A percentile compares a stretch with the other conserved stretches of the same genome.
phyloP scores from a whole-genome alignment of 1,139 yeast genomes.

The Geotrichum histeridarum region DNA sequence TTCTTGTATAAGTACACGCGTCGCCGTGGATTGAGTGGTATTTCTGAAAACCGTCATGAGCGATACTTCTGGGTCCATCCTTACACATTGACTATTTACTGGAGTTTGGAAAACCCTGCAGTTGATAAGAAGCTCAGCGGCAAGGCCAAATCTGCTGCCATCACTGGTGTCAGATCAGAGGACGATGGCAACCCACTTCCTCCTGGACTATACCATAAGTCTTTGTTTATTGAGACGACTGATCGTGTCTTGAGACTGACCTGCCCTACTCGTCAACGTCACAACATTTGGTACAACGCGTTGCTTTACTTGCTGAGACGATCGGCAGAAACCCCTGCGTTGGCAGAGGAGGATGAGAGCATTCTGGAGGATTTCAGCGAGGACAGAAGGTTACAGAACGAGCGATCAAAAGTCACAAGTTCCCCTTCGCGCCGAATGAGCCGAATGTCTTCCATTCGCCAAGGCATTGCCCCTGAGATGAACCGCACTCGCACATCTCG shows the following conservation, averaged over 20 bases:
- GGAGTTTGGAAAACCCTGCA: slow-evolving; percentile 83
- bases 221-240: slow-evolving; percentile 70
- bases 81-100: slow-evolving; percentile 79
- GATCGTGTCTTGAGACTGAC: slow-evolving; percentile 70
- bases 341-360: slow-evolving; percentile 22
- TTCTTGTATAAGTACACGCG: slow-evolving; percentile 82
- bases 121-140: slow-evolving; percentile 43
- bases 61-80: slow-evolving; percentile 97
- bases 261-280: slow-evolving; percentile 82
- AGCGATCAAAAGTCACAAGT: slow-evolving; percentile 24
- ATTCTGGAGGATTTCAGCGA: slow-evolving; percentile 23
- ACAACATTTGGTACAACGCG: slow-evolving; percentile 88
- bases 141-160: slow-evolving; percentile 76
- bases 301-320: slow-evolving; percentile 69
- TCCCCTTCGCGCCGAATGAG: slow-evolving; percentile 21
- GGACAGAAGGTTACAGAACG: slow-evolving; percentile 25
- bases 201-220: slow-evolving; percentile 81
- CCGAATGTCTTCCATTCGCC: slow-evolving; percentile 28
- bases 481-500: slow-evolving; percentile 20
- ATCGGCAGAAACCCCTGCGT: slow-evolving; percentile 56
- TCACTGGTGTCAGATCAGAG: slow-evolving; percentile 70
- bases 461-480: slow-evolving; percentile 34
- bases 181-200: slow-evolving; percentile 86
- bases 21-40: slow-evolving; percentile 66
- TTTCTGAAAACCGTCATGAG: slow-evolving; percentile 79